Percentiles rank a stretch among this genome's conserved stretches.
Conservation (phyloP, 768 basidiomycete genomes). For the Dioszegia aurantiaca region DNA sequence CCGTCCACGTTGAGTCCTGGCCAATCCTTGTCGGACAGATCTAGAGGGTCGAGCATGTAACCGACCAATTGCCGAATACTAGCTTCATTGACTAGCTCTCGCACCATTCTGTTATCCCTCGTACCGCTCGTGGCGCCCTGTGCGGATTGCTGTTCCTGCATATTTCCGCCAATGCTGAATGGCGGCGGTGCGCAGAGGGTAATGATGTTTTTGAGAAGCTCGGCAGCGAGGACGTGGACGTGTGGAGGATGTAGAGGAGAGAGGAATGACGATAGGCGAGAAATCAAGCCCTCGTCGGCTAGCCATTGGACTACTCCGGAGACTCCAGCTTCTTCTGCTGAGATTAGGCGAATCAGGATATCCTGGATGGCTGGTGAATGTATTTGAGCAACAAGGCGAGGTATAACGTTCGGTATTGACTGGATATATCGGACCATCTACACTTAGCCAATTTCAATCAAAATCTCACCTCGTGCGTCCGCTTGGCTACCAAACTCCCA, state of each 20-base stretch:
- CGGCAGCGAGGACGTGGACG: constrained; percentile 79
- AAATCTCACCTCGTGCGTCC: constrained; percentile 73
- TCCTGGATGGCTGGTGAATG: constrained; percentile 89
- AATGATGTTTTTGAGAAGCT: constrained; percentile 90
- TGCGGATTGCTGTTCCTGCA: constrained; percentile 36
- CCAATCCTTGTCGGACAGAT: constrained; percentile 32
- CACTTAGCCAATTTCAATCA: not conserved
- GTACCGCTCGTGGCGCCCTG: constrained; percentile 26
- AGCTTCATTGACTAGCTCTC: constrained; percentile 74
- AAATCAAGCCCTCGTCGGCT: constrained; percentile 76
- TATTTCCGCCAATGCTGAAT: constrained; percentile 65
- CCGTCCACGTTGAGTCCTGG: constrained; percentile 18
- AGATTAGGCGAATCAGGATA: constrained; percentile 79
- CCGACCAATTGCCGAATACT: constrained; percentile 69
- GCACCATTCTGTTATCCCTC: constrained; percentile 70
- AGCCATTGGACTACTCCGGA: constrained; percentile 90
- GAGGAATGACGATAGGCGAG: constrained; percentile 73
- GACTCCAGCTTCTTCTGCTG: constrained; percentile 78
- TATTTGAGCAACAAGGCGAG: constrained; percentile 77
- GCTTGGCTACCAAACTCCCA: constrained; percentile 79
- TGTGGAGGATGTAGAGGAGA: constrained; percentile 72
- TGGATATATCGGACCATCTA: constrained; percentile 93
- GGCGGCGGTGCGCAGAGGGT: constrained; percentile 84
- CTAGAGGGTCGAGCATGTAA: constrained; percentile 72
- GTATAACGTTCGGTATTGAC: constrained; percentile 73